Percentiles rank a stretch among this genome's conserved stretches.
These are phyloP conservation scores for Paecilomyces variotii DNA, from an alignment of 2,329 filamentous ascomycete genomes.

Conservation along the genomic window DNA sequence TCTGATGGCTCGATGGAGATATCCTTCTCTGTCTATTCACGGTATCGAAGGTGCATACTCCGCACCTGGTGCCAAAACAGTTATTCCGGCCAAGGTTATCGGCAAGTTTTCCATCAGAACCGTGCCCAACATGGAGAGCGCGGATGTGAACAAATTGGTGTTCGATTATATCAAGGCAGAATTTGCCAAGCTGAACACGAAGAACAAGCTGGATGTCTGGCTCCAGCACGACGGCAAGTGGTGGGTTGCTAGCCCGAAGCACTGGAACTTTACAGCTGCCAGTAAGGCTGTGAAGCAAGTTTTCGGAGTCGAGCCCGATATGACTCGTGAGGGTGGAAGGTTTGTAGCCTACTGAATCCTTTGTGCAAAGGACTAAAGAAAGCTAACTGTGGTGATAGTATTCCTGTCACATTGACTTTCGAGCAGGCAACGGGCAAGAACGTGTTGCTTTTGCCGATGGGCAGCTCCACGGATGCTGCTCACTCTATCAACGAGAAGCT, in stretches of 20 bases:
- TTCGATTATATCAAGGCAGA: slow-evolving; percentile 74
- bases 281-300: slow-evolving; percentile 94
- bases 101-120: slow-evolving; percentile 98
- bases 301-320: slow-evolving; percentile 86
- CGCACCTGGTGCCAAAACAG: slow-evolving; percentile 89
- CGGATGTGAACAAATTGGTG: slow-evolving; percentile 77
- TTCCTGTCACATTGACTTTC: slow-evolving; percentile 93
- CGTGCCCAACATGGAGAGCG: slow-evolving; percentile 93
- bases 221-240: slow-evolving; percentile 91
- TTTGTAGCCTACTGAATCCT: slow-evolving; percentile 30
- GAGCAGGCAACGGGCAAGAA: slow-evolving; percentile 98
- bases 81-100: slow-evolving; percentile 94
- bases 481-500: slow-evolving; percentile 99
- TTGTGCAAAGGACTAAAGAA: neutral
- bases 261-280: slow-evolving; percentile 97
- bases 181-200: slow-evolving; percentile 80
- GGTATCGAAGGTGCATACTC: slow-evolving; percentile 94
- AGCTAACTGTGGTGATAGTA: slow-evolving; percentile 49
- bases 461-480: slow-evolving; percentile 89
- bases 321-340: slow-evolving; percentile 92
- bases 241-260: slow-evolving; percentile 96
- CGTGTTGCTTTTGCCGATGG: slow-evolving; percentile 90
- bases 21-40: slow-evolving; percentile 87
- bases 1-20: slow-evolving; percentile 93
- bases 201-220: slow-evolving; percentile 79